These are phyloP conservation scores for Mycocentrospora acerina DNA, from an alignment of 2,329 filamentous ascomycete species.

Conservation along the genomic window DNA sequence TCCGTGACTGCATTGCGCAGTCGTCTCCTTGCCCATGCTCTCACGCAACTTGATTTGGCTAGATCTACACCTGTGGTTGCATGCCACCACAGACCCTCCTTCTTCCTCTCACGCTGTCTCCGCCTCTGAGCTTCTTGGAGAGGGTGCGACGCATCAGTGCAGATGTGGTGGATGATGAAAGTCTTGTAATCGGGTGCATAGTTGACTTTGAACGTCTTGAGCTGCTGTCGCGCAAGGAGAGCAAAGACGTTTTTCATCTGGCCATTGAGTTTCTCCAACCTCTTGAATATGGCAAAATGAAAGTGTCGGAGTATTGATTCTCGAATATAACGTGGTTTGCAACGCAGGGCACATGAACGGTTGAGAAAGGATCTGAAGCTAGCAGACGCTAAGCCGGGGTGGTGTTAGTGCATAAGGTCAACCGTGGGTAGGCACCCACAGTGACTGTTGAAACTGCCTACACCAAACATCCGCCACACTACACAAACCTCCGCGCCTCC, in stretches of 20 bases:
- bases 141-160: conserved; percentile 27
- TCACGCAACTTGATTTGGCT: conserved; percentile 35
- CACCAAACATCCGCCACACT: conserved; percentile 6
- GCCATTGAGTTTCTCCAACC: conserved; percentile 5
- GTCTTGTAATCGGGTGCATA: conserved; percentile 26
- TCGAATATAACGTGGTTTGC: too few species aligned
- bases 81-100: conserved; percentile 38
- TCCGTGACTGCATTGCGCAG: conserved; percentile 34
- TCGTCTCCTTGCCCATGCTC: conserved; percentile 33
- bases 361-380: background rate
- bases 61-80: conserved; percentile 22
- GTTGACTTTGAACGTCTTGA: conserved; percentile 22
- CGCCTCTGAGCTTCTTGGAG: conserved; percentile 24
- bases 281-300: background rate
- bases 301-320: too few species aligned
- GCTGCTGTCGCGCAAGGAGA: conserved; percentile 15
- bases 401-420: background rate
- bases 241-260: conserved; percentile 17
- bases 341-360: background rate
- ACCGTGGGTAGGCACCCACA: background rate
- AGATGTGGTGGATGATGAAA: conserved; percentile 24
- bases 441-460: background rate
- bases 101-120: conserved; percentile 14
- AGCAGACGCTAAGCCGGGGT: conserved; percentile 3
- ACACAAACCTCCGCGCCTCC: conserved; percentile 6